Conservation (phyloP, 352 stramenopile genomes). For the Phytophthora sansomeana region DNA sequence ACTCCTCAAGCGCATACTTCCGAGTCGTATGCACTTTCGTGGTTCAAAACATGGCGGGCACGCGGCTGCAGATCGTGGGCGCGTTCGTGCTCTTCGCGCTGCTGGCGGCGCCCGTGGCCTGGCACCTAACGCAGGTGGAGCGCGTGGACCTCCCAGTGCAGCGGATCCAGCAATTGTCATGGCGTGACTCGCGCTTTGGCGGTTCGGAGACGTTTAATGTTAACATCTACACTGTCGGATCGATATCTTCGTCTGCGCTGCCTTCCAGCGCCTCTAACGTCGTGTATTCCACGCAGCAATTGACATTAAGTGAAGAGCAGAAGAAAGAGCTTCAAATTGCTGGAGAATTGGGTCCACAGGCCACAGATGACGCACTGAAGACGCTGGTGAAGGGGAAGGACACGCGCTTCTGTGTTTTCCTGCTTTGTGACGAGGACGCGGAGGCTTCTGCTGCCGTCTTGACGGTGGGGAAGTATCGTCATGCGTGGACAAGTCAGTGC, state of each 20-base stretch:
- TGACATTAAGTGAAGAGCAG: constrained; percentile 17
- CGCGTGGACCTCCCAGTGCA: constrained; percentile 58
- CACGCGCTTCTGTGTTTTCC: constrained; percentile 48
- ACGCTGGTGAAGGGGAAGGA: constrained; percentile 15
- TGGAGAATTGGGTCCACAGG: constrained; percentile 21
- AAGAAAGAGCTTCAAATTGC: constrained; percentile 17
- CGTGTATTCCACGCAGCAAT: constrained; percentile 22
- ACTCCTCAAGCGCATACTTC: no score
- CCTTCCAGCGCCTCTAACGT: constrained; percentile 28
- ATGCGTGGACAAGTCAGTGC: constrained; percentile 65
- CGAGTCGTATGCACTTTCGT: no score
- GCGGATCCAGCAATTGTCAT: constrained; percentile 67
- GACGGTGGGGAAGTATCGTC: constrained; percentile 65
- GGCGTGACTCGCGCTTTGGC: constrained; percentile 38
- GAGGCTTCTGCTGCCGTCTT: constrained; percentile 28
- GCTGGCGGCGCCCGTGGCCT: constrained; percentile 66
- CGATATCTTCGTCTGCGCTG: constrained; percentile 6
- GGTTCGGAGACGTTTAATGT: constrained; percentile 27
- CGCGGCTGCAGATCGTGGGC: constrained; percentile 76
- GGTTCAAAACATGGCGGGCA: constrained; percentile 81
- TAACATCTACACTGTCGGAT: constrained; percentile 31
- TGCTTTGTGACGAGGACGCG: constrained; percentile 49
- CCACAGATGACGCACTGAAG: constrained; percentile 32
- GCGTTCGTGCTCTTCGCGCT: constrained; percentile 80
- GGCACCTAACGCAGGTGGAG: constrained; percentile 74